These are phyloP conservation scores for Geotrichum aggregatum DNA, from an alignment of 1,139 yeast genomes.

Conservation along the genomic window DNA sequence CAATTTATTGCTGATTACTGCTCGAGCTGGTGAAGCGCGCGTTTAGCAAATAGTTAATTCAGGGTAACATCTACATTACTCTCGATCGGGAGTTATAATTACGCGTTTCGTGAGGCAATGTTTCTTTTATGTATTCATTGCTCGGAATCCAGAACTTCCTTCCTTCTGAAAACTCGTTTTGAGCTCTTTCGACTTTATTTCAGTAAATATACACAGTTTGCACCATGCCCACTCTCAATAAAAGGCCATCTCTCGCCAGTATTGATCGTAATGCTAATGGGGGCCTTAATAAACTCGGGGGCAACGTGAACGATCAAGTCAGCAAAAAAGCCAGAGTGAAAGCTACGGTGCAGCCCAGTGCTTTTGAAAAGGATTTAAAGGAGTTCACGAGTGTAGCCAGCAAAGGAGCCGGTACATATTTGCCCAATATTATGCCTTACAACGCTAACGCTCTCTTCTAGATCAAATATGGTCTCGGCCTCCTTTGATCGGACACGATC, in stretches of 20 bases:
- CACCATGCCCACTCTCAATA: slow-evolving; percentile 12
- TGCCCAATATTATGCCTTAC: background rate
- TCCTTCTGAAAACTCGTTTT: background rate
- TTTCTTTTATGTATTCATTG: background rate
- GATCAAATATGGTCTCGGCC: slow-evolving; percentile 66
- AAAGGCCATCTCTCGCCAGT: slow-evolving; percentile 12
- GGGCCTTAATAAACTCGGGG: background rate
- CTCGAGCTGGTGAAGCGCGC: no score
- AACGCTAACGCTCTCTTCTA: background rate
- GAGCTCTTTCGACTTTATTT: background rate
- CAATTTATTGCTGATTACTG: no score
- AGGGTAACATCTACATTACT: background rate
- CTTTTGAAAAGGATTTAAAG: slow-evolving; percentile 50
- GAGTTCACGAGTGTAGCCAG: slow-evolving; percentile 41
- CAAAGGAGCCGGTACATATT: slow-evolving; percentile 23
- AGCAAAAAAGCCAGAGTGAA: slow-evolving; percentile 14
- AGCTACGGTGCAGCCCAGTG: slow-evolving; percentile 24
- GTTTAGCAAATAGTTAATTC: background rate
- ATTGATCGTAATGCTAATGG: background rate
- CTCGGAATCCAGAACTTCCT: background rate
- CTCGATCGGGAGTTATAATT: slow-evolving; percentile 5
- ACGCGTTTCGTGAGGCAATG: slow-evolving; percentile 3
- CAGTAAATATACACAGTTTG: background rate
- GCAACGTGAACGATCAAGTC: slow-evolving; percentile 1
- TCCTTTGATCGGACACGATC: slow-evolving; percentile 48